These are phyloP conservation scores for Acanthamoeba healyi DNA, from an alignment of 208 protist species.

Conservation along the genomic window DNA sequence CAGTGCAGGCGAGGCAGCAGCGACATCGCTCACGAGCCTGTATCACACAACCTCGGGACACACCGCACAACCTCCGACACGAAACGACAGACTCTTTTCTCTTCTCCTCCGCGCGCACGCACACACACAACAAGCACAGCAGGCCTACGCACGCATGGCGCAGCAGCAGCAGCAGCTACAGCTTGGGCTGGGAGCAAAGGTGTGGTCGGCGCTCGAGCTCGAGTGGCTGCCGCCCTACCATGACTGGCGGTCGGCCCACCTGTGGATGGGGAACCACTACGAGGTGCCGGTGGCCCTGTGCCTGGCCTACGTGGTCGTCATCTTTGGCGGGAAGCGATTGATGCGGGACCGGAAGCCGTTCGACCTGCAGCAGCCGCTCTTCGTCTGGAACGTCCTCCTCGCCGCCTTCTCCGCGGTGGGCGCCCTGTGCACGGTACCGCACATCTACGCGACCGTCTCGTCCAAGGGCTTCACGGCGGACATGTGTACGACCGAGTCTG, in stretches of 20 bases:
- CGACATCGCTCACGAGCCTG: too few relatives aligned
- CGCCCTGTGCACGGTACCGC: background rate
- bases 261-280: slow-evolving; percentile 28
- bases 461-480: background rate
- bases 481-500: slow-evolving; percentile 21
- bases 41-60: too few relatives aligned
- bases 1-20: too few relatives aligned
- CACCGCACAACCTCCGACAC: too few relatives aligned
- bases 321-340: background rate
- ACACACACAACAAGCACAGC: too few relatives aligned
- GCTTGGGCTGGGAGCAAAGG: background rate
- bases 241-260: slow-evolving; percentile 20
- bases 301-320: background rate
- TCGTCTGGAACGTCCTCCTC: slow-evolving; percentile 37
- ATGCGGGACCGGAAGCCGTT: slow-evolving; percentile 27
- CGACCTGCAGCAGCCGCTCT: slow-evolving; percentile 27
- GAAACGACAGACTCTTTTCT: too few relatives aligned
- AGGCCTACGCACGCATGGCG: background rate
- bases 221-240: slow-evolving; percentile 16
- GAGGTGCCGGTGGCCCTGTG: slow-evolving; percentile 1
- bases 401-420: background rate
- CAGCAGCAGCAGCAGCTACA: too few relatives aligned
- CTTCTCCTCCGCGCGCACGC: too few relatives aligned
- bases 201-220: slow-evolving; percentile 39
- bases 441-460: background rate